Percentiles rank a stretch among this genome's conserved stretches.
phyloP scores from a whole-genome alignment of 441 rosid species.

The Mallotus japonicus region DNA sequence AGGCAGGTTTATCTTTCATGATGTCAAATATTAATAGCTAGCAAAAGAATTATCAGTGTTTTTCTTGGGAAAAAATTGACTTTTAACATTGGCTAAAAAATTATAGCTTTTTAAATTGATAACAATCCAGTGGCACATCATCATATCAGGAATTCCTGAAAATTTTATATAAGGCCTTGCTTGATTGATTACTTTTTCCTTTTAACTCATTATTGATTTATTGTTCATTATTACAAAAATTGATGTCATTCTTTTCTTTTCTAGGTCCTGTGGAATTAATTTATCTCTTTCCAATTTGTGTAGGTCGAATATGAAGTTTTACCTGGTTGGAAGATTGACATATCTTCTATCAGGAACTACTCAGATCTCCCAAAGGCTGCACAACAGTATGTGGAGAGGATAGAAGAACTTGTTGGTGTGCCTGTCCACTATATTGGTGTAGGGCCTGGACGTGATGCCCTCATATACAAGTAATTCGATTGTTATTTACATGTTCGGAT shows the following conservation, averaged over 20 bases:
- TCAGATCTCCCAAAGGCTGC: conserved; percentile 86
- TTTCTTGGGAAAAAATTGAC: too few relatives aligned
- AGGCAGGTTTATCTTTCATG: conserved; percentile 39
- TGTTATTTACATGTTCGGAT: not conserved
- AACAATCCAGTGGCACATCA: too few relatives aligned
- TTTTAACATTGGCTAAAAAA: too few relatives aligned
- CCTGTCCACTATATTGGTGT: conserved; percentile 85
- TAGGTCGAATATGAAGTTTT: conserved; percentile 91
- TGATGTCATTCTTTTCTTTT: too few relatives aligned
- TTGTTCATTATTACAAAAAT: too few relatives aligned
- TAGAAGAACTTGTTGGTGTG: conserved; percentile 81
- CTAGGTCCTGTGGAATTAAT: too few relatives aligned
- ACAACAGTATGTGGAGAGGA: conserved; percentile 70
- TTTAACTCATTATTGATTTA: too few relatives aligned
- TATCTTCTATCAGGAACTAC: conserved; percentile 71
- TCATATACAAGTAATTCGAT: conserved; percentile 57
- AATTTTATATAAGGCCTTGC: too few relatives aligned
- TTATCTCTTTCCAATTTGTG: conserved; percentile 17
- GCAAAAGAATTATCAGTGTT: not conserved
- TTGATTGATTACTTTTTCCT: too few relatives aligned
- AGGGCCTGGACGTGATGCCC: conserved; percentile 95
- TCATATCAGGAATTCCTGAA: too few relatives aligned
- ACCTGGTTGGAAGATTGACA: conserved; percentile 87
- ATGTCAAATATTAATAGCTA: not conserved
- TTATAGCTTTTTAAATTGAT: too few relatives aligned